Evolutionary conservation across 1,139 yeast species (phyloP).

Genomic region (Diutina catenulata): DNA sequence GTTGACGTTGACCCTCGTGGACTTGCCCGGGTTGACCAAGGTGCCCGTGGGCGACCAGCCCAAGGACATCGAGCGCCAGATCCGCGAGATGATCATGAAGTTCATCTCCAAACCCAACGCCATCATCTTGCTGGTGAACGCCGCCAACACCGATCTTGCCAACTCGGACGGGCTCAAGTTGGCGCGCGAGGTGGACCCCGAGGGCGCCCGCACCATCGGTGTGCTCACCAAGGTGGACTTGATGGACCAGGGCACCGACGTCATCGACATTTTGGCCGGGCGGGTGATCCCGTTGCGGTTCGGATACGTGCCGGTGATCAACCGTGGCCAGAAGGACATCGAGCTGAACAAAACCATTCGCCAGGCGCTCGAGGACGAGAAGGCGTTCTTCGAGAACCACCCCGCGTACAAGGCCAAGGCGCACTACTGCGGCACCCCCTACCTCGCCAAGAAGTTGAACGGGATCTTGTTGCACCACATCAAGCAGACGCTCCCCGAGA

Average conservation of each 20-base stretch:
- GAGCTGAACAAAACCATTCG: slow-evolving; percentile 78
- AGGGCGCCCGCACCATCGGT: slow-evolving; percentile 92
- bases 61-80: slow-evolving; percentile 89
- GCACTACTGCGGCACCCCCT: slow-evolving; percentile 91
- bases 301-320: slow-evolving; percentile 95
- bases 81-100: slow-evolving; percentile 87
- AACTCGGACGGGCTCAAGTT: slow-evolving; percentile 93
- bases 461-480: slow-evolving; percentile 86
- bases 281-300: slow-evolving; percentile 89
- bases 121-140: slow-evolving; percentile 87
- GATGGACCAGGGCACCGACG: slow-evolving; percentile 99
- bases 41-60: slow-evolving; percentile 99
- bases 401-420: slow-evolving; percentile 78
- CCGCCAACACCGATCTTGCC: slow-evolving; percentile 96
- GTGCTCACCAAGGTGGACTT: slow-evolving; percentile 93
- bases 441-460: slow-evolving; percentile 85
- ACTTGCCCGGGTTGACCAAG: slow-evolving; percentile 94
- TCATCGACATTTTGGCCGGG: slow-evolving; percentile 91
- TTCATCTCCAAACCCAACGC: slow-evolving; percentile 95
- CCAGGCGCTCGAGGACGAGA: slow-evolving; percentile 78
- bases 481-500: slow-evolving; percentile 88
- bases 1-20: slow-evolving; percentile 87
- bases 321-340: slow-evolving; percentile 95
- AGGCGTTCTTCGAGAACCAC: slow-evolving; percentile 62
- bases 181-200: slow-evolving; percentile 97